Conservation (phyloP, 2,329 filamentous ascomycete species). For the Colletotrichum eremochloae region DNA sequence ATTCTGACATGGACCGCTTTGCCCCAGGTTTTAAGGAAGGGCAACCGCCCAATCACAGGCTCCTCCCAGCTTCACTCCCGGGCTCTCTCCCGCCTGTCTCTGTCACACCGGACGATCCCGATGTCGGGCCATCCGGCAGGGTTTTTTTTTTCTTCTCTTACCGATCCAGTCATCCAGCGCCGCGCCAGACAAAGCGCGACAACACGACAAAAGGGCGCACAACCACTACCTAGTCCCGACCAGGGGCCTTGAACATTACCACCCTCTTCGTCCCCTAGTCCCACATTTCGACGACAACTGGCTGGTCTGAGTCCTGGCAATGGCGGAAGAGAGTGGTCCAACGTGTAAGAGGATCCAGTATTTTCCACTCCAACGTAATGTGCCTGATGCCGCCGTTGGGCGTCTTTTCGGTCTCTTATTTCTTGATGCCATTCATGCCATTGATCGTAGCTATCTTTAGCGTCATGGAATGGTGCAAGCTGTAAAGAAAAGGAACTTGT, state of each 20-base stretch:
- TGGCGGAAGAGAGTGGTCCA: constrained; percentile 41
- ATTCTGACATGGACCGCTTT: background rate
- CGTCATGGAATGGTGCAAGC: background rate
- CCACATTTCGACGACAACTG: constrained; percentile 37
- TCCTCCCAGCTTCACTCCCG: constrained; percentile 12
- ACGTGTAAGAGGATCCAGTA: constrained; percentile 43
- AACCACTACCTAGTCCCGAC: constrained; percentile 9
- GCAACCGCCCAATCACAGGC: constrained; percentile 24
- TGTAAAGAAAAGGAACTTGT: background rate
- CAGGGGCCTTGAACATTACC: constrained; percentile 32
- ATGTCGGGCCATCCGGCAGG: constrained; percentile 35
- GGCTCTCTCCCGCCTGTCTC: constrained; percentile 26
- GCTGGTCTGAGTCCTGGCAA: constrained; percentile 38
- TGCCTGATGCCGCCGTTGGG: constrained; percentile 22
- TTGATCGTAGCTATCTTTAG: background rate
- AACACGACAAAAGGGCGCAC: constrained; percentile 38
- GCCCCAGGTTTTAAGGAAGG: constrained; percentile 32
- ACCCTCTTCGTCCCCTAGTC: constrained; percentile 29
- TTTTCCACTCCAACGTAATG: constrained; percentile 36
- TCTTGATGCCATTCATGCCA: background rate
- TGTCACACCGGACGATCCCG: constrained; percentile 39
- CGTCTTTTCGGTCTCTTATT: constrained; percentile 12
- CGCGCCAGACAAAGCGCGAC: constrained; percentile 7
- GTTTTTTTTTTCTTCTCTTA: constrained; percentile 27
- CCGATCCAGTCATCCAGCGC: constrained; percentile 26